Conservation (phyloP, 2,329 filamentous ascomycete species). For the Huntiella moniliformis region DNA sequence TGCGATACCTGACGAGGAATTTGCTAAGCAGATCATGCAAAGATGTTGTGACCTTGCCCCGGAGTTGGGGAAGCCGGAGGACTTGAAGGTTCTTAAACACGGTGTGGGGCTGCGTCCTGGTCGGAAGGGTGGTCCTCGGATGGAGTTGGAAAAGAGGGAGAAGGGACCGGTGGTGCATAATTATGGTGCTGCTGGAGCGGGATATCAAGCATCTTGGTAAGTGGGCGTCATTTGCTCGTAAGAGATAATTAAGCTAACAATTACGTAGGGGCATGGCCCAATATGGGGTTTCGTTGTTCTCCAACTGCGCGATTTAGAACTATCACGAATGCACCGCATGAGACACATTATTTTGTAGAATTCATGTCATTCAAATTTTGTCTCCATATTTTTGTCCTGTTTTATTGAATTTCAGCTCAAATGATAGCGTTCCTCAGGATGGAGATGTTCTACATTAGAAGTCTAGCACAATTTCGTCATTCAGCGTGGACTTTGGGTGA, state of each 20-base stretch:
- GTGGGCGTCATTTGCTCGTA: not conserved
- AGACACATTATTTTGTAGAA: too few relatives aligned
- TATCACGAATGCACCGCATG: too few relatives aligned
- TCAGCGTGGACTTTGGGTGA: too few relatives aligned
- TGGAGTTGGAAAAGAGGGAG: slow-evolving; percentile 16
- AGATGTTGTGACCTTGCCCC: slow-evolving; percentile 19
- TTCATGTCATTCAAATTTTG: too few relatives aligned
- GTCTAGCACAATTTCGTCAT: too few relatives aligned
- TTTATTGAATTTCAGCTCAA: too few relatives aligned
- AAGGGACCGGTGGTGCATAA: slow-evolving; percentile 15
- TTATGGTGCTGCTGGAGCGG: slow-evolving; percentile 16
- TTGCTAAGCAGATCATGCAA: slow-evolving; percentile 19
- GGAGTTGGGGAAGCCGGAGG: slow-evolving; percentile 18
- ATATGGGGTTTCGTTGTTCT: not conserved
- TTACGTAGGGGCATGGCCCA: slow-evolving; percentile 17
- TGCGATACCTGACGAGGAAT: slow-evolving; percentile 15
- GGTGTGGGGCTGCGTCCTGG: slow-evolving; percentile 19
- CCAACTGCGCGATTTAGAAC: not conserved
- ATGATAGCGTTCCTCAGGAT: too few relatives aligned
- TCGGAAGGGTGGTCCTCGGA: slow-evolving; percentile 17
- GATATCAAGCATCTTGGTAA: slow-evolving; percentile 17
- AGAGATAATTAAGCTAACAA: not conserved
- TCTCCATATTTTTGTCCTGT: too few relatives aligned
- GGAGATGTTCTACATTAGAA: too few relatives aligned
- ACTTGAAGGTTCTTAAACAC: slow-evolving; percentile 18